Base-by-base conservation (phyloP, 805 yeast genomes). In the Brettanomyces custersianus region DNA sequence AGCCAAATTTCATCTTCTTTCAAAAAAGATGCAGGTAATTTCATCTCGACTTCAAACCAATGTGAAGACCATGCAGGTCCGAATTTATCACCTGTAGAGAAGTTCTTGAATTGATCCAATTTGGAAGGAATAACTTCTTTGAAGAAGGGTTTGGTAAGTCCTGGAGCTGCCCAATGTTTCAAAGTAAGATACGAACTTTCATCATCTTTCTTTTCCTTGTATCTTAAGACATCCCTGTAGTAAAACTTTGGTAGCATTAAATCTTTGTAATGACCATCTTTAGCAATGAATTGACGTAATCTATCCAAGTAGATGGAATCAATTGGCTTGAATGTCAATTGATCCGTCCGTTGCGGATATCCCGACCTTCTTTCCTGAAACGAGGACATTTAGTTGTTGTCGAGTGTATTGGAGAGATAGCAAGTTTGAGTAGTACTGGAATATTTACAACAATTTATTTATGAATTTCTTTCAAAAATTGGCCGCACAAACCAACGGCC, bases 1-100 rank as follows among this genome's bases (percentile, higher is more conserved):
- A 45, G 39, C 12, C 41, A 38, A 8, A 45, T 22, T 6, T 24
- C 27, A 32, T 44, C 38, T 43, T 85, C 79, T 40, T 84, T 72
- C 8, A 60, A 45, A 83, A 84, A 79, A 3, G 65, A 54, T 12
- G 63, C 45, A 0, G 95, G 95, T 4, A 90, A 63, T n/a, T 64
- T 62, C 39, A 84, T 59, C 11, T 67, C 59, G 16, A 90, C 61
- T 46, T 75, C 72, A 59, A 92, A 86, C 98, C 98, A 90, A 44
- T 86, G 94, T 1, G 97, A 82, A 40, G 90, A 80, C 98, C 98
- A 90, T 11, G 94, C 81, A 3, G 98, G 98, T 0, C 97, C 96
- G 36, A 45, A 38, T 7, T 66, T 60, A 46, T 83, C 79, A 17
- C 92, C 94, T 44, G 76, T 77, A 11, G 59, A 55, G n/a, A 84